Evolutionary conservation across 495 filamentous ascomycete genomes (phyloP), one percentile per base, ranked within the genome.

Genomic region (Penicillium maclennaniae): DNA sequence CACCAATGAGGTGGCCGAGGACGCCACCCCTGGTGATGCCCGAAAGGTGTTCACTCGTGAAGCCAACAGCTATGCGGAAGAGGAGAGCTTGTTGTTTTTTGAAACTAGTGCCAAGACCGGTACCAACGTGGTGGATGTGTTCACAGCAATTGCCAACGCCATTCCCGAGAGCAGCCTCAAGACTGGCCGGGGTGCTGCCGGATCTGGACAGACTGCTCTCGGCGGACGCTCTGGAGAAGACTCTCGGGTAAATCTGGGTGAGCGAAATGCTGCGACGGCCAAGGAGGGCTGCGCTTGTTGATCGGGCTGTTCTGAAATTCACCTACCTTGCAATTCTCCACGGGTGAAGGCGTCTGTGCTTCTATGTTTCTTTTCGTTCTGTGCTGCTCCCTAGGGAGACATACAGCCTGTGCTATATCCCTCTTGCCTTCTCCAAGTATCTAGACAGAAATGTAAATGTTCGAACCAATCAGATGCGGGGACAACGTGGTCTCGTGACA

Each of bases 91-190:
- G 45, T 66, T 98, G 59, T 98, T 97, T 74, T 98, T 96, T 62
- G 93, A 98, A 79, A 98, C 93, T 19, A 95, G 89, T 59, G 93
- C 93, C 40, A 98, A 98, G 83, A 92, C 91, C 3, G 95, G 93
- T 10, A 76, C 84, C 57, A 96, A 96, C 69, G 93, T 98, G 27
- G 83, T 86, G 56, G 92, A 93, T 58, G 93, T 98, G 20, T 98
- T 98, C 69, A 96, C 92, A 42, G 92, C 92, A n/a, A 97, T 97
- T 66, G 92, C 92, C 50, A 95, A 96, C 64, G 89, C 91, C 23
- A 97, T 97, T 54, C 92, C 93, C 1, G 93, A 97, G 73, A 93
- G 90, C 55, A 93, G 87, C 55, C 76, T 97, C 71, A 97, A 97
- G 82, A 90, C 86, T 34, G 80, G 86, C 36, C 83, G 90, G 43